Base-by-base conservation (phyloP, 1,284 basidiomycete genomes). In the Tetrapyrgos nigripes region DNA sequence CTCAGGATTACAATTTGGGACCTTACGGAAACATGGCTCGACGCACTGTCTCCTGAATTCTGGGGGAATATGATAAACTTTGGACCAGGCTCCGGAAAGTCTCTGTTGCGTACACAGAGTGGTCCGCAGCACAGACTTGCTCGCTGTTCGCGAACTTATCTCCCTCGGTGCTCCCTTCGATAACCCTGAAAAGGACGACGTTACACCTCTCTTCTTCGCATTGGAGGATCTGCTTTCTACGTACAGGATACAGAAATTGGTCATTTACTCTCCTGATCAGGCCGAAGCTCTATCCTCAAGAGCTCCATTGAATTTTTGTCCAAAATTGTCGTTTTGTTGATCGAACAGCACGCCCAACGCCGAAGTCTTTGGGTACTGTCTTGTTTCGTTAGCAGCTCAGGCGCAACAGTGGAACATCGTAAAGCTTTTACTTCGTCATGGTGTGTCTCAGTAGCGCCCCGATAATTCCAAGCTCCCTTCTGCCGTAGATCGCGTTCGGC, bases 291-390 rank as follows among this genome's bases (percentile, higher is more conserved):
- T 8, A 33, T 33, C 31, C 31, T 8, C 14, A 8, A 33, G 37
- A 9, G 19, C 37, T 40, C n/a, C 43, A 9, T 31, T 50, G n/a
- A 26, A 26, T 9, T 27, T 27, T 13, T 40, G 3, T 28, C 50
- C n/a, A 45, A 52, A 10, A 55, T 62, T 19, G 61, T 57, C 17
- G 49, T 19, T n/a, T 40, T 64, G 47, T 10, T 61, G n/a, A 59
- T 61, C 43, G 51, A 61, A 31, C 60, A 61, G 27, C 60, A 61
- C 48, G 56, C 57, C 11, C 19, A 51, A 61, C 33, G n/a, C 31
- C 26, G 37, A 24, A 21, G 47, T 31, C 17, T 26, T 45, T 43
- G 60, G 57, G 13, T 50, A 51, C 10, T 43, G 49, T 17, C 60
- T 57, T 23, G 9, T 58, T 19, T 23, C 43, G 24, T 19, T 50